Evolutionary conservation across 345 rosid species (phyloP), one percentile per base, ranked within the genome.

Genomic region (Salix dunnii): DNA sequence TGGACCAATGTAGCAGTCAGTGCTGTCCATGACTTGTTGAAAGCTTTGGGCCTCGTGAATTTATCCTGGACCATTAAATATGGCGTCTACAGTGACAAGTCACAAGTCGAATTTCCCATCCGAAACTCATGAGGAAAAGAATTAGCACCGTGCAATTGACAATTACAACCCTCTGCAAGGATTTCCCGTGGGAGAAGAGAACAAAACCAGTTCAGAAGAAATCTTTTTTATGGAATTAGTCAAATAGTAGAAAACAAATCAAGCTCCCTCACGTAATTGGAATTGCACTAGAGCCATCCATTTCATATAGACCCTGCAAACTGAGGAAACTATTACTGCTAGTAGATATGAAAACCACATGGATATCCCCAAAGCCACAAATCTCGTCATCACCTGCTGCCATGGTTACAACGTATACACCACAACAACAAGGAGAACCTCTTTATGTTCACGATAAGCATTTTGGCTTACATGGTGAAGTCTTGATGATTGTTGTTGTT

Each of bases 391-490:
- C 67, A 0, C 35, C 67, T 35, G 36, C 68, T 38, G 36, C 68
- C 49, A 25, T 38, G 67, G 27, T 7, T 23, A 31, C 68, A 40
- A 12, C 36, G 14, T 16, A 25, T 73, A 40, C 23, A 9, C 74
- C 36, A 3, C 46, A 5, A 51, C 67, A 71, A 20, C 48, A 23
- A 18, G 51, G 53, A 16, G 27, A 33, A 67, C 49, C 18, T 60
- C 38, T 1, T 72, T 72, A 82, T 73, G 76, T 82, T 48, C 74
- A 68, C 25, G 91, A 86, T 74, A 81, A 67, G 77, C 74, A 58
- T 58, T 89, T 84, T 35, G 89, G 82, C 17, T 68, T 86, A 67
- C 85, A 89, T 48, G 91, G 93, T 46, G 85, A 81, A 82, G 84
- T 88, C 74, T 33, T 78, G 76, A 70, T 76, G 82, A 7, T 86